Percentiles rank a stretch among this genome's conserved stretches.
phyloP scores from a whole-genome alignment of 495 filamentous ascomycete species.

The Talaromyces adpressus region DNA sequence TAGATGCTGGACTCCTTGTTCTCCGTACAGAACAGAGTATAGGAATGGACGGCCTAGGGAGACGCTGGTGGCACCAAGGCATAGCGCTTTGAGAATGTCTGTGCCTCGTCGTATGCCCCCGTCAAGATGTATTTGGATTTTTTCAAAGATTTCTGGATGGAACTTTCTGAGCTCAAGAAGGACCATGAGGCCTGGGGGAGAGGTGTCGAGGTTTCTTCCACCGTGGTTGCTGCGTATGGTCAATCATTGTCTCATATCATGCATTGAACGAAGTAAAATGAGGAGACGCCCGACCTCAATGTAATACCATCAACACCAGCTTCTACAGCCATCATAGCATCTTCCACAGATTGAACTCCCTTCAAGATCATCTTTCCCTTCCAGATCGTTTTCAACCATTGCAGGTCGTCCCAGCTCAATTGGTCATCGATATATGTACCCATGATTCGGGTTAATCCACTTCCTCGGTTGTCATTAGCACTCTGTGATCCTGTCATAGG shows the following conservation, averaged over 20 bases:
- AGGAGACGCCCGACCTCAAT: conserved; percentile 19
- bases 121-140: conserved; percentile 60
- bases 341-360: conserved; percentile 47
- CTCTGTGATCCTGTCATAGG: conserved; percentile 43
- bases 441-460: conserved; percentile 52
- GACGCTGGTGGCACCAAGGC: conserved; percentile 57
- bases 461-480: conserved; percentile 51
- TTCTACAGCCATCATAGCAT: conserved; percentile 47
- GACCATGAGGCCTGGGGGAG: conserved; percentile 52
- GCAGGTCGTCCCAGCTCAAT: conserved; percentile 42
- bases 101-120: conserved; percentile 57
- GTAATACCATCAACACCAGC: conserved; percentile 51
- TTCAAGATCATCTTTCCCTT: conserved; percentile 51
- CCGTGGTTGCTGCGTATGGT: conserved; percentile 58
- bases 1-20: conserved; percentile 31
- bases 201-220: conserved; percentile 59
- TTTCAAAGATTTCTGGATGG: conserved; percentile 52
- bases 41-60: conserved; percentile 58
- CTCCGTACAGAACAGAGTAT: conserved; percentile 42
- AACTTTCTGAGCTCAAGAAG: conserved; percentile 58
- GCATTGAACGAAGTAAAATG: conserved; percentile 10
- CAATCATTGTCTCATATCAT: background rate
- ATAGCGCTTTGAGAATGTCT: conserved; percentile 65
- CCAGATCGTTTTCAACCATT: conserved; percentile 41
- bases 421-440: conserved; percentile 59